A percentile compares a stretch with the other conserved stretches of the same genome.
Conservation (phyloP, 495 filamentous ascomycete species). For the Tetracladium marchalianum region DNA sequence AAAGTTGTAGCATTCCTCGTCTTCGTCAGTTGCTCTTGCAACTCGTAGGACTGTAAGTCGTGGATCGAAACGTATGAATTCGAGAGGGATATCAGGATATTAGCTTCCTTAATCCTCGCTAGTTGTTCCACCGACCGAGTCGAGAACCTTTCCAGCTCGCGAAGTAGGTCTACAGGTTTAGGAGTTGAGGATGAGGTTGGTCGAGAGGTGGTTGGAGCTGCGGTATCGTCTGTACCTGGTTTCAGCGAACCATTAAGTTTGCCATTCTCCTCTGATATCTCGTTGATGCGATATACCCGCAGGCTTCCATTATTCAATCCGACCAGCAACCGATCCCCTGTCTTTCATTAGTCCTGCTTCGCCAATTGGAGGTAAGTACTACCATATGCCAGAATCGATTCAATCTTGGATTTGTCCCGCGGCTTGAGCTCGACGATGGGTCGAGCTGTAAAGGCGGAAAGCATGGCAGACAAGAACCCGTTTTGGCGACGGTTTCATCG, state of each 20-base stretch:
- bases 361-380: slow-evolving; percentile 8
- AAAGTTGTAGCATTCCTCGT: slow-evolving; percentile 86
- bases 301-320: slow-evolving; percentile 84
- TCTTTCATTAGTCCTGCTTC: slow-evolving; percentile 5
- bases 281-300: slow-evolving; percentile 84
- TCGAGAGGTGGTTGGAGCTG: slow-evolving; percentile 15
- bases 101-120: slow-evolving; percentile 88
- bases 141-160: slow-evolving; percentile 91
- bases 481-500: slow-evolving; percentile 13
- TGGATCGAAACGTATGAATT: slow-evolving; percentile 82
- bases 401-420: slow-evolving; percentile 91
- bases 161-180: slow-evolving; percentile 72
- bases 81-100: slow-evolving; percentile 78
- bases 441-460: slow-evolving; percentile 94
- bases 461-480: slow-evolving; percentile 49
- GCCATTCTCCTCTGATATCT: slow-evolving; percentile 27
- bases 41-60: slow-evolving; percentile 73
- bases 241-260: slow-evolving; percentile 16
- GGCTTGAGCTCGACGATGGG: slow-evolving; percentile 92
- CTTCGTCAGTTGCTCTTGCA: slow-evolving; percentile 67
- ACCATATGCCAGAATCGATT: slow-evolving; percentile 87
- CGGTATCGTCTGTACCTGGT: slow-evolving; percentile 19
- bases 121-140: slow-evolving; percentile 82
- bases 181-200: slow-evolving; percentile 20
- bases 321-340: slow-evolving; percentile 80